Evolutionary conservation across 495 filamentous ascomycete species (phyloP).

Genomic region (Xylaria palmicola): DNA sequence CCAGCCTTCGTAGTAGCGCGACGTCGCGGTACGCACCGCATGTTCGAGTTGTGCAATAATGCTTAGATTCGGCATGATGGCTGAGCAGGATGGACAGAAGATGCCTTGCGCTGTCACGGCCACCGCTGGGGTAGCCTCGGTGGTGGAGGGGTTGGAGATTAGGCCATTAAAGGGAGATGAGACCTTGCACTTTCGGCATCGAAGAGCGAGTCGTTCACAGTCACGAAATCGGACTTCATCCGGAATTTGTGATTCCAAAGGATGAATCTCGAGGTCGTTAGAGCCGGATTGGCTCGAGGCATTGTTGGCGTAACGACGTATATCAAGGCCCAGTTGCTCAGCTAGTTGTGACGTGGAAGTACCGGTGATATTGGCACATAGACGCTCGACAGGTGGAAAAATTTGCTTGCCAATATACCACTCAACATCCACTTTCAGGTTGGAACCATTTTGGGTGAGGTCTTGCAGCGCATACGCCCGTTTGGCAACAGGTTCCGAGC

Average conservation of each 20-base stretch:
- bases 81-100: conserved; percentile 60
- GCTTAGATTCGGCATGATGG: conserved; percentile 65
- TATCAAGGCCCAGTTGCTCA: conserved; percentile 89
- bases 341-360: conserved; percentile 86
- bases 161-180: conserved; percentile 75
- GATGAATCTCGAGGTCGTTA: conserved; percentile 69
- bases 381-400: conserved; percentile 95
- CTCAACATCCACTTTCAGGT: conserved; percentile 80
- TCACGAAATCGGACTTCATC: conserved; percentile 82
- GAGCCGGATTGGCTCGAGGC: conserved; percentile 49
- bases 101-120: conserved; percentile 68
- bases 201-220: conserved; percentile 69
- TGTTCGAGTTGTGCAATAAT: conserved; percentile 83
- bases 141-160: conserved; percentile 37
- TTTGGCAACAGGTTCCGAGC: conserved; percentile 75
- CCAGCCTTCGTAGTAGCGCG: conserved; percentile 89
- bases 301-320: conserved; percentile 75
- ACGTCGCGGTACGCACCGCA: conserved; percentile 72
- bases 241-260: conserved; percentile 89
- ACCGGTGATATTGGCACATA: conserved; percentile 91
- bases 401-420: conserved; percentile 99
- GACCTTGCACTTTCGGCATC: conserved; percentile 77
- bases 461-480: conserved; percentile 86
- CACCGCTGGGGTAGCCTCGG: not conserved
- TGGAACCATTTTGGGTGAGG: conserved; percentile 71